Conservation (phyloP, 139 green algal species). For the Chlorella sorokiniana region DNA sequence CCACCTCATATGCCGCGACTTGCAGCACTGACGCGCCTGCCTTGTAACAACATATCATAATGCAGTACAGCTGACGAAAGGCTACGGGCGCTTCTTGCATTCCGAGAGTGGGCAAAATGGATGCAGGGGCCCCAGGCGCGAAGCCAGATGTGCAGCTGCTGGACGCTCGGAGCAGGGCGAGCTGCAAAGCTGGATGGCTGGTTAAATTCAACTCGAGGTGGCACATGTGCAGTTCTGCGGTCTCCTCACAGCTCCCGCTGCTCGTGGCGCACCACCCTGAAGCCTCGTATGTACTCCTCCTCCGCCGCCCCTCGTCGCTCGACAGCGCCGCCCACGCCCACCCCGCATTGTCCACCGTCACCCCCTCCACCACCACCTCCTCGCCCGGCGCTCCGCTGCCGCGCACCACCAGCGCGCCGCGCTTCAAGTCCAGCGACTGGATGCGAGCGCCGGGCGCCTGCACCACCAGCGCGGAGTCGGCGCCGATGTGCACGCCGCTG, state of each 20-base stretch:
- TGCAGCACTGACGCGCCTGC: too few species aligned
- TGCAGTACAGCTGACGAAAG: too few species aligned
- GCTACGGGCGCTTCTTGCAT: too few species aligned
- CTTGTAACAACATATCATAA: too few species aligned
- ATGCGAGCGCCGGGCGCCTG: conserved; percentile 67
- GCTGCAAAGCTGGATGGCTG: too few species aligned
- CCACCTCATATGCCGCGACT: too few species aligned
- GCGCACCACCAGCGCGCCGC: conserved; percentile 76
- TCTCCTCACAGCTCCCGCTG: neutral
- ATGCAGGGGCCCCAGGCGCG: too few species aligned
- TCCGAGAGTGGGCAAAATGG: too few species aligned
- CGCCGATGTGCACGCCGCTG: conserved; percentile 49
- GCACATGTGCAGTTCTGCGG: too few species aligned
- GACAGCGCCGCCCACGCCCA: conserved; percentile 77
- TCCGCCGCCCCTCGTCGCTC: conserved; percentile 52
- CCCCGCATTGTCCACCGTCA: conserved; percentile 80
- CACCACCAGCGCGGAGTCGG: conserved; percentile 70
- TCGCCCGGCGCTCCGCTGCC: neutral
- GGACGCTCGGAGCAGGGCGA: too few species aligned
- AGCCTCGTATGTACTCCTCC: conserved; percentile 66
- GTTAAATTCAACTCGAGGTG: too few species aligned
- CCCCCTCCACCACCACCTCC: conserved; percentile 53
- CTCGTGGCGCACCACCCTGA: conserved; percentile 9
- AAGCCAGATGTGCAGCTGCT: too few species aligned
- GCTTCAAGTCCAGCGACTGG: conserved; percentile 64